Evolutionary conservation across 306 rosid species (phyloP), one percentile per base, ranked within the genome.

Genomic region (Quercus variabilis): DNA sequence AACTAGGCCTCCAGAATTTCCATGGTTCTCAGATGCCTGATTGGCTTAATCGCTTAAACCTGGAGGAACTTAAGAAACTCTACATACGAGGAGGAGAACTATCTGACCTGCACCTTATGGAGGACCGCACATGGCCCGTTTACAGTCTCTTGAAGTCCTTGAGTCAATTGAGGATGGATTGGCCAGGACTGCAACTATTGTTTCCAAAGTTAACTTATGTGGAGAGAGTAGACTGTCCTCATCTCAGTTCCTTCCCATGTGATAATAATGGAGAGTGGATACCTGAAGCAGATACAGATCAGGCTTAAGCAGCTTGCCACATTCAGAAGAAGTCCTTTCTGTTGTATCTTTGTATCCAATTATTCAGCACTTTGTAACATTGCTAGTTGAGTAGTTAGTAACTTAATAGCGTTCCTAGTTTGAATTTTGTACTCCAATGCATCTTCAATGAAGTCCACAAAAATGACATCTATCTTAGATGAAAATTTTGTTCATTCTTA

Each of bases 1-100:
- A 81, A 64, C 57, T 82, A 19, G 38, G 43, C 28, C 81, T 82
- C 28, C 78, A 54, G 21, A n/a, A 60, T 28, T 77, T 59, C 60
- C 81, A 63, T 5, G 4, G 3, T 7, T 2, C 28, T 3, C 1
- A n/a, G 3, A 38, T 77, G n/a, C 76, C 81, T 9, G 1, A 5
- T 10, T 82, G 74, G 75, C 20, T 76, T 23, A 41, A 0, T 3
- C 54, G 1, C 0, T 31, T 2, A 7, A 5, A 76, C 0, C 63
- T 25, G 54, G 0, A 1, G 18, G 2, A 19, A 0, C 74, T 82
- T 26, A 63, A 73, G 75, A 82, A 82, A 46, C 78, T 76, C 49
- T 55, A 63, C 13, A 38, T 77, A 46, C 20, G 81, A 3, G 78
- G 41, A 62, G 85, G 81, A 63, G 5, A 3, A 3, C 70, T 76